Percentiles rank a stretch among this genome's conserved stretches.
phyloP scores from a whole-genome alignment of 495 filamentous ascomycete species.

The Paragyromitra xinjiangensis region DNA sequence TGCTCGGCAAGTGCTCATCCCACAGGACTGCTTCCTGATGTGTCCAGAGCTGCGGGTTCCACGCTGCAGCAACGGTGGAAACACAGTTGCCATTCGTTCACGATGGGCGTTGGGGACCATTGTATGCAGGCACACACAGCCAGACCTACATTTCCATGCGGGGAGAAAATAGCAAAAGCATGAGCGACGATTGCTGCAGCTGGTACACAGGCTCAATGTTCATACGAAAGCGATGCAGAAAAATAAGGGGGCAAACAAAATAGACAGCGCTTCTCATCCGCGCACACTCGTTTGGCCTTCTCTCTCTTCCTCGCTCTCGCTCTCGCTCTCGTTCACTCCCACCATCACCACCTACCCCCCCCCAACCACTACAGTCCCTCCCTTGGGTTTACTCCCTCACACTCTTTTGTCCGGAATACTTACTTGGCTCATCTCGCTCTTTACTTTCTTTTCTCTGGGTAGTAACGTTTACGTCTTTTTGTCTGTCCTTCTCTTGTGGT shows the following conservation, averaged over 20 bases:
- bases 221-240: conserved; percentile 40
- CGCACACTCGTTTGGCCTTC: conserved; percentile 15
- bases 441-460: conserved; percentile 18
- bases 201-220: conserved; percentile 11
- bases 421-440: conserved; percentile 28
- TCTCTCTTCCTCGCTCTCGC: background rate
- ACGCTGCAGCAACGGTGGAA: conserved; percentile 38
- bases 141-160: conserved; percentile 16
- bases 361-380: conserved; percentile 5
- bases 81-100: conserved; percentile 35
- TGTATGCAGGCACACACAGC: conserved; percentile 27
- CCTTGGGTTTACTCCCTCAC: conserved; percentile 37
- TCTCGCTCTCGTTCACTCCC: conserved; percentile 11
- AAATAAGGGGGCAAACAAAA: conserved; percentile 50
- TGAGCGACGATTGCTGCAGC: conserved; percentile 35
- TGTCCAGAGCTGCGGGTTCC: conserved; percentile 40
- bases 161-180: conserved; percentile 22
- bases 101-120: conserved; percentile 9
- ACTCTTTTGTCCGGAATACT: conserved; percentile 41
- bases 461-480: conserved; percentile 33
- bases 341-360: background rate
- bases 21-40: conserved; percentile 17
- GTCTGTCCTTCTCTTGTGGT: conserved; percentile 33
- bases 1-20: conserved; percentile 20
- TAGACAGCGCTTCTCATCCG: conserved; percentile 40